phyloP scores from a whole-genome alignment of 345 rosid genomes.

The Eucalyptus caleyi region DNA sequence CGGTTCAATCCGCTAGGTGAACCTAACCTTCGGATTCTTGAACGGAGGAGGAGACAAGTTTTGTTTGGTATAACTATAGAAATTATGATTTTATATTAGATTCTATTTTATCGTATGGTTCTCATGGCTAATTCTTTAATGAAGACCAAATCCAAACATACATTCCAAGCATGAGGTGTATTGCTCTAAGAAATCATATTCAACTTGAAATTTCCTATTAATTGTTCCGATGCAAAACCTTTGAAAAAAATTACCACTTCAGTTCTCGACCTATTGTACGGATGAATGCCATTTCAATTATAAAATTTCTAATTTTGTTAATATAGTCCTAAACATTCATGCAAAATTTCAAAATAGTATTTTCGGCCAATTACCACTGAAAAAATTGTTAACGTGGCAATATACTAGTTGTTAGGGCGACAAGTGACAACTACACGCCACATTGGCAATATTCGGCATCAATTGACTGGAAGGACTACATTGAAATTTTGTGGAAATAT shows the following conservation, averaged over 20 bases:
- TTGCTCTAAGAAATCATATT: background rate
- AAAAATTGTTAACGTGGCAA: rapidly evolving
- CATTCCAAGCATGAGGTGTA: background rate
- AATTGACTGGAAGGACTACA: rapidly evolving
- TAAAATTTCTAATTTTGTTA: background rate
- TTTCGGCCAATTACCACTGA: rapidly evolving
- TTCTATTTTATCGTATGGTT: background rate
- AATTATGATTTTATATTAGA: background rate
- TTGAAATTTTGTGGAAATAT: background rate
- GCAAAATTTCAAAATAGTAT: rapidly evolving
- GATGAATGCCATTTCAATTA: background rate
- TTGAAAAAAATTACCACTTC: background rate
- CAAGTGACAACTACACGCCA: rapidly evolving
- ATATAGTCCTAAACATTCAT: rapidly evolving
- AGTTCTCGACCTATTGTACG: rapidly evolving
- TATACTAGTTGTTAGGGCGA: background rate
- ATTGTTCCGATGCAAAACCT: background rate
- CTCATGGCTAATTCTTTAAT: background rate
- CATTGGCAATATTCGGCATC: rapidly evolving
- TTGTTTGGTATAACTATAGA: background rate
- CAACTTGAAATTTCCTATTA: background rate
- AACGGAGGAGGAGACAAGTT: background rate
- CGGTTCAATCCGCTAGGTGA: background rate
- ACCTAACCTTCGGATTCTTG: background rate
- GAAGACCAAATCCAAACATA: background rate